Conservation (phyloP, 148 eudicot genomes). For the Rhododendron henanense region DNA sequence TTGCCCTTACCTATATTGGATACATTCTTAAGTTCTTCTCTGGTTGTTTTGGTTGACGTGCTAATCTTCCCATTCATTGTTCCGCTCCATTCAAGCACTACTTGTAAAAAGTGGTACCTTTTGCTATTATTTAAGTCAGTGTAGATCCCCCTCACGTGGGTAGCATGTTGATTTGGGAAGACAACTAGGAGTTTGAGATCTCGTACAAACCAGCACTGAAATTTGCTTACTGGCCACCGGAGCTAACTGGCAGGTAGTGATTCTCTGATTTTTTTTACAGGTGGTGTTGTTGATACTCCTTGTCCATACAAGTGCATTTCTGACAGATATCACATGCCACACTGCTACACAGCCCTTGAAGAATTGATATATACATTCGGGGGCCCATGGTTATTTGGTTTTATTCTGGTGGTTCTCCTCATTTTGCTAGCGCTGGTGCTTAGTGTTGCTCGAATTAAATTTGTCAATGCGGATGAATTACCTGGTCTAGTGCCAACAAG, state of each 20-base stretch:
- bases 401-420: constrained; percentile 62
- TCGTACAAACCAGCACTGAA: too few relatives aligned
- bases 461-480: constrained; percentile 69
- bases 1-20: too few relatives aligned
- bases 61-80: too few relatives aligned
- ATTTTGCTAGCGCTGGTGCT: constrained; percentile 76
- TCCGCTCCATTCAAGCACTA: too few relatives aligned
- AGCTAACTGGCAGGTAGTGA: not conserved
- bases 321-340: constrained; percentile 91
- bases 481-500: constrained; percentile 63
- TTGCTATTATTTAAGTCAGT: too few relatives aligned
- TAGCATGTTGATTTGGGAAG: too few relatives aligned
- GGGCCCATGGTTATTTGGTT: constrained; percentile 94
- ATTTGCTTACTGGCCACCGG: too few relatives aligned
- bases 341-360: constrained; percentile 91
- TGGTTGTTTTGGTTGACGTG: too few relatives aligned
- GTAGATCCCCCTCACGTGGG: too few relatives aligned
- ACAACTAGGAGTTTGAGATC: too few relatives aligned
- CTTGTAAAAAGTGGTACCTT: too few relatives aligned
- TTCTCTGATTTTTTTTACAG: constrained; percentile 34
- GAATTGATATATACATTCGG: constrained; percentile 88
- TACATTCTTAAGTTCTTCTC: too few relatives aligned
- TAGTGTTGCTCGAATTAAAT: constrained; percentile 91
- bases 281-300: constrained; percentile 79
- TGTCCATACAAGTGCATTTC: constrained; percentile 97